Evolutionary conservation across 2,329 filamentous ascomycete species (phyloP).

Genomic region (Talaromyces sp.): DNA sequence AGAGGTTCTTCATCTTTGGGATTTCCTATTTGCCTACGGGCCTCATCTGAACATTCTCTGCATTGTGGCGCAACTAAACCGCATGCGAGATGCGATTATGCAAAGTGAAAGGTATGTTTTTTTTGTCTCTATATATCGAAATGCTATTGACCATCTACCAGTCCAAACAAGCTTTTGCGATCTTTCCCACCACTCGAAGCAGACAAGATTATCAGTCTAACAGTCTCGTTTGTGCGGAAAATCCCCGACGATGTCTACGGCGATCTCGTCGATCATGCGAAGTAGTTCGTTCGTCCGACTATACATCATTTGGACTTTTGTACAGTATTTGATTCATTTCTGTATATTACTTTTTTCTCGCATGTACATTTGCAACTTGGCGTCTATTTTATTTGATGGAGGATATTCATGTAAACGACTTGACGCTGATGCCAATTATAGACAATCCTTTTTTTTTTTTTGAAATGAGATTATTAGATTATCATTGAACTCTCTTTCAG

Average conservation of each 20-base stretch:
- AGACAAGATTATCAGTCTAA: slow-evolving; percentile 76
- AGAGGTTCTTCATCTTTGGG: slow-evolving; percentile 90
- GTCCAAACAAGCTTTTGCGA: slow-evolving; percentile 86
- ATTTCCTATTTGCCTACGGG: slow-evolving; percentile 94
- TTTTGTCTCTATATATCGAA: not conserved
- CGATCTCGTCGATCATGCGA: slow-evolving; percentile 83
- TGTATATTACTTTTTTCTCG: not conserved
- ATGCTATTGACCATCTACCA: slow-evolving; percentile 34
- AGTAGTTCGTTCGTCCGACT: slow-evolving; percentile 19
- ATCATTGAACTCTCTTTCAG: no score
- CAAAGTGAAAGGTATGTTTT: slow-evolving; percentile 69
- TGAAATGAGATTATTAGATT: not conserved
- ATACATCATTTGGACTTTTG: not conserved
- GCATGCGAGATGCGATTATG: slow-evolving; percentile 80
- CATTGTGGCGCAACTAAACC: slow-evolving; percentile 89
- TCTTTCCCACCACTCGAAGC: slow-evolving; percentile 82
- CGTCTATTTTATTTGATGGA: not conserved
- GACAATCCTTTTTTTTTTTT: not conserved
- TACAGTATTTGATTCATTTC: not conserved
- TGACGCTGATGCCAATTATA: not conserved
- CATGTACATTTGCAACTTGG: no score
- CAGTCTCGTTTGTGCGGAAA: slow-evolving; percentile 80
- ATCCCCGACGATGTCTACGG: slow-evolving; percentile 88
- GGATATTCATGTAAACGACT: not conserved
- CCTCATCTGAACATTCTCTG: slow-evolving; percentile 92